Base-by-base conservation (phyloP, 768 basidiomycete species). In the Tylopilus balloui region DNA sequence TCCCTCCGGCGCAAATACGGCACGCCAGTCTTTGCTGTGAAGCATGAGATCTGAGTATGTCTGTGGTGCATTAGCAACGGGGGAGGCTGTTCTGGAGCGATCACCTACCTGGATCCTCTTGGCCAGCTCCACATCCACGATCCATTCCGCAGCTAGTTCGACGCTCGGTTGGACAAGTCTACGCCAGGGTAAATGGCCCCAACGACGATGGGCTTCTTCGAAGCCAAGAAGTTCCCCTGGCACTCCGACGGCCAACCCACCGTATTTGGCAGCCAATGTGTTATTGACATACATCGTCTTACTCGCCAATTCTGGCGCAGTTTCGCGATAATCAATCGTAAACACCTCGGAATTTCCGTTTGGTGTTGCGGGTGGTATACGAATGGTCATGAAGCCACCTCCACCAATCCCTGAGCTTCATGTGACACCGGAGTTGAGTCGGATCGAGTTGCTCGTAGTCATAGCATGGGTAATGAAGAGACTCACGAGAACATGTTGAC, bases 211-310 rank as follows among this genome's bases (percentile, higher is more conserved):
- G 0, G 89, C 91, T 63, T 84, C 87, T 64, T 86, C 81, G 27
- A 97, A 76, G 10, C 94, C 96, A 20, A 86, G 78, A 39, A 98
- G 65, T 70, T 98, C 94, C 9, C 94, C 88, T 1, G 96, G 96
- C 0, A 96, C 85, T 20, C 80, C 94, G n/a, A 95, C 80, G 6
- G 92, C 67, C 46, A 97, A 70, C 4, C 96, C 94, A 4, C 96
- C 95, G 48, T 75, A 81, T 49, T 59, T 72, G 15, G 91, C 74
- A 3, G 73, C 69, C 4, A 64, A 54, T 3, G 87, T 73, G 36
- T 81, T 65, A 12, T 74, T 68, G 28, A 69, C 59, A 68, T 81
- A 97, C 93, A 97, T 97, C 5, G 82, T 82, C 34, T 73, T 65
- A 61, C 85, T 87, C 6, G 92, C 74, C 28, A 79, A 66, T 0